Evolutionary conservation across 129 eudicot species (phyloP).

Genomic region (Centaurea solstitialis): DNA sequence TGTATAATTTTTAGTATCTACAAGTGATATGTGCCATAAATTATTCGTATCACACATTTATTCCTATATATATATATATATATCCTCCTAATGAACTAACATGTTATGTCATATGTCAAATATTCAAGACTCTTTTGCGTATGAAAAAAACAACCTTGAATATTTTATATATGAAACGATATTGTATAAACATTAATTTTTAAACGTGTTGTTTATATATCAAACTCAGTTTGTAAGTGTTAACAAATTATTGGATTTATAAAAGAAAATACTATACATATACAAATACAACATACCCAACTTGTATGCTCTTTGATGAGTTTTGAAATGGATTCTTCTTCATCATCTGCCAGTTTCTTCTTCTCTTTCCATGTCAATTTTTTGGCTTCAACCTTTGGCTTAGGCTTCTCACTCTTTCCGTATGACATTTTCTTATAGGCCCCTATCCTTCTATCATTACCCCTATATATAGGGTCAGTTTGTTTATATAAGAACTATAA

Average conservation of each 20-base stretch:
- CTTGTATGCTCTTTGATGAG: not conserved
- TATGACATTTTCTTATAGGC: not conserved
- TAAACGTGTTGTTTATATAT: too few species aligned
- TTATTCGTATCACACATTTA: not conserved
- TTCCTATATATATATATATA: too few species aligned
- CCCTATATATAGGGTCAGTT: not conserved
- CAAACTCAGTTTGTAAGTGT: not conserved
- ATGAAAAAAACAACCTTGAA: not conserved
- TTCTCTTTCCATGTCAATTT: not conserved
- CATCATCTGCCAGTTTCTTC: not conserved
- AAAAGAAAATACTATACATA: too few species aligned
- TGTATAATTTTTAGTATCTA: too few species aligned
- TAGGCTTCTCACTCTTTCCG: not conserved
- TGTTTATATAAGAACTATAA: not conserved
- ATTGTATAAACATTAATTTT: too few species aligned
- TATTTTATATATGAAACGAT: not conserved
- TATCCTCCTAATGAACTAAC: not conserved
- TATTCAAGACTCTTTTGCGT: not conserved
- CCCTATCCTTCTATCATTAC: not conserved
- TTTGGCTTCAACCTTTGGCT: not conserved
- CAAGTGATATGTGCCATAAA: not conserved
- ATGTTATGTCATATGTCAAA: not conserved
- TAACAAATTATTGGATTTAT: too few species aligned
- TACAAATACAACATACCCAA: not conserved
- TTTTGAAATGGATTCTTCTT: not conserved